Evolutionary conservation across 177 flowering plant genomes (phyloP), one percentile per base, ranked within the genome.

Genomic region (Vitis hybrid): DNA sequence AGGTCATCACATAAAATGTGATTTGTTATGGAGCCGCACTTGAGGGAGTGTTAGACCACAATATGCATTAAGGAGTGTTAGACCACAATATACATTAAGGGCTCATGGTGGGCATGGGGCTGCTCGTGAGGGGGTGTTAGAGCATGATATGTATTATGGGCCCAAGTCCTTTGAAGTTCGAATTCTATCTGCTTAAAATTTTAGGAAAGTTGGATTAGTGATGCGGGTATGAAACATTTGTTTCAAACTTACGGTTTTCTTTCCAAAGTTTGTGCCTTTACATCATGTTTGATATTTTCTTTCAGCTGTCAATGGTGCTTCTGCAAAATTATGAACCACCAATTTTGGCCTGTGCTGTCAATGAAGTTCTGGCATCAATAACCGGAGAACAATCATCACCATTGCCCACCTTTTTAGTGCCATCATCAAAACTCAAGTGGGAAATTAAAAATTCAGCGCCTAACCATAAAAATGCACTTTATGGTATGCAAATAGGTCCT

Each of bases 271-370:
- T 49, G 48, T 52, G 20, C 53, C 29, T 33, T 55, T 22, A 14
- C 45, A 7, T 60, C 71, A 39, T 39, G 45, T 39, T 39, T 39
- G 45, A 39, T 39, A 39, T 39, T 5, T 39, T 7, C 8, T 39
- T 50, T 59, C 79, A 92, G 97, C 88, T 89, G 45, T 83, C 97
- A 11, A 55, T 92, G 31, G 45, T 92, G 75, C 84, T 87, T 55
- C 55, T 92, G 78, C 80, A 87, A 61, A 71, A 74, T 65, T 85
- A 84, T 74, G 87, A 82, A 76, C 85, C 89, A 10, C 97, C 97
- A 52, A 19, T 79, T 72, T 75, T 87, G 73, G 87, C 79, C 3
- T 90, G 91, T 81, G 92, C 89, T 5, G 33, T 92, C 20, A 80
- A 76, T 81, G 91, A 86, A 76, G 83, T 89, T 50, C 68, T 92